Conservation (phyloP, 2,329 filamentous ascomycete species). For the Trichoderma cornu-damae region DNA sequence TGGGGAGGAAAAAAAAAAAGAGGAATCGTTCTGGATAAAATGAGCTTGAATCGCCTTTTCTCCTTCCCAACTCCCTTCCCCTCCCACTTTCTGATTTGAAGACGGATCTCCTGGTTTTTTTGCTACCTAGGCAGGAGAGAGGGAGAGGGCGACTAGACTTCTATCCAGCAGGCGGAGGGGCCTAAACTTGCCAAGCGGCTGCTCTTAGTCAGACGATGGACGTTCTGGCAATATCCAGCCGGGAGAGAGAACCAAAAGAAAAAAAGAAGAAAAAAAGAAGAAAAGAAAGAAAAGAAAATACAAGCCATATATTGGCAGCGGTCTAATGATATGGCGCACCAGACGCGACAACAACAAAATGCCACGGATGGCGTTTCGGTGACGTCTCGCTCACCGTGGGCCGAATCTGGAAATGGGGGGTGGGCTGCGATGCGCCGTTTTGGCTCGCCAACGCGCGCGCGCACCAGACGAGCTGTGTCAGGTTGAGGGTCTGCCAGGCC, state of each 20-base stretch:
- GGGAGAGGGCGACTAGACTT: too few species aligned
- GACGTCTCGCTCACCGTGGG: slow-evolving; percentile 11
- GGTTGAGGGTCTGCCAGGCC: neutral
- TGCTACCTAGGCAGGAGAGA: neutral
- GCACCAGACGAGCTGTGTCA: neutral
- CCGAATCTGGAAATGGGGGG: slow-evolving; percentile 16
- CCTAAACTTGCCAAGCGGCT: neutral
- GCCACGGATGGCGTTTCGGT: slow-evolving; percentile 1
- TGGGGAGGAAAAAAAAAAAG: neutral
- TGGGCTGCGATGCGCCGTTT: slow-evolving; percentile 10
- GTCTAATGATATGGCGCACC: neutral
- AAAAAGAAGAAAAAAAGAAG: neutral
- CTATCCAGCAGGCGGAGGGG: too few species aligned
- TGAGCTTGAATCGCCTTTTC: neutral
- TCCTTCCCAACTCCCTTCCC: neutral
- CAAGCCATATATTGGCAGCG: neutral
- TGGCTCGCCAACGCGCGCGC: neutral
- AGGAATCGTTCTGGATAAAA: neutral
- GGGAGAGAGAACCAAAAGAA: neutral
- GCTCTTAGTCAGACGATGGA: neutral
- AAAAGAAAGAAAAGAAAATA: neutral
- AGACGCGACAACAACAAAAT: neutral
- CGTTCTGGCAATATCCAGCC: neutral
- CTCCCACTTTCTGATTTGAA: neutral
- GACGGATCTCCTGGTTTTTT: neutral